These are phyloP conservation scores for Macaranga tanarius DNA, from an alignment of 441 rosid species.

Conservation along the genomic window DNA sequence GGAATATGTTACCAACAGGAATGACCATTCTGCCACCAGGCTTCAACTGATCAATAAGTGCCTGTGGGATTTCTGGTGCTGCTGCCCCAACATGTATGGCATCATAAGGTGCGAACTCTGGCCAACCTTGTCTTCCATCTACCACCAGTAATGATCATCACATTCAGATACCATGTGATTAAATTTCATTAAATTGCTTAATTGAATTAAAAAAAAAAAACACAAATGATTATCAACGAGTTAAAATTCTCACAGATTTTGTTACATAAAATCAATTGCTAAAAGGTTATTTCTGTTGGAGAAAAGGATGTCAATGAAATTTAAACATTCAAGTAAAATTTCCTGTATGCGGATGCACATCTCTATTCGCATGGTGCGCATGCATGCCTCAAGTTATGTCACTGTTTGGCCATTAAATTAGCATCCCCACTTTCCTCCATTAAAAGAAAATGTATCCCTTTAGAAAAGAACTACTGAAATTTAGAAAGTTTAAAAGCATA, in stretches of 20 bases:
- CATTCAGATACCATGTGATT: neutral
- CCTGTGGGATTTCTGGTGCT: slow-evolving; percentile 73
- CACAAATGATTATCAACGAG: neutral
- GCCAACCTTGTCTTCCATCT: slow-evolving; percentile 95
- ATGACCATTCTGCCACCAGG: slow-evolving; percentile 96
- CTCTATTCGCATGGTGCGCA: neutral
- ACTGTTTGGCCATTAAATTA: neutral
- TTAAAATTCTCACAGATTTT: neutral
- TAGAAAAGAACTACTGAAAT: neutral
- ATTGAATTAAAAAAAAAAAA: too few relatives aligned
- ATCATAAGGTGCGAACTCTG: slow-evolving; percentile 82
- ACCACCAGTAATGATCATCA: neutral
- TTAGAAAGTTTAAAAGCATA: slow-evolving; percentile 31
- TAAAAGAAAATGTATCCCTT: neutral
- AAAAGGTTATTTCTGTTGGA: neutral
- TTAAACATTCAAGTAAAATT: neutral
- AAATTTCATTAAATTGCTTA: too few relatives aligned
- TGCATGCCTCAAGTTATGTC: neutral
- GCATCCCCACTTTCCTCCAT: neutral
- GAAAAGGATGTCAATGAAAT: too few relatives aligned
- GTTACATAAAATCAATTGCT: neutral
- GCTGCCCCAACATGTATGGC: slow-evolving; percentile 98
- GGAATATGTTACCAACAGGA: slow-evolving; percentile 78
- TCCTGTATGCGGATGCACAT: neutral
- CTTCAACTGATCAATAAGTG: slow-evolving; percentile 81